phyloP scores from a whole-genome alignment of 2,329 filamentous ascomycete genomes.

The Aspergillus sp. region DNA sequence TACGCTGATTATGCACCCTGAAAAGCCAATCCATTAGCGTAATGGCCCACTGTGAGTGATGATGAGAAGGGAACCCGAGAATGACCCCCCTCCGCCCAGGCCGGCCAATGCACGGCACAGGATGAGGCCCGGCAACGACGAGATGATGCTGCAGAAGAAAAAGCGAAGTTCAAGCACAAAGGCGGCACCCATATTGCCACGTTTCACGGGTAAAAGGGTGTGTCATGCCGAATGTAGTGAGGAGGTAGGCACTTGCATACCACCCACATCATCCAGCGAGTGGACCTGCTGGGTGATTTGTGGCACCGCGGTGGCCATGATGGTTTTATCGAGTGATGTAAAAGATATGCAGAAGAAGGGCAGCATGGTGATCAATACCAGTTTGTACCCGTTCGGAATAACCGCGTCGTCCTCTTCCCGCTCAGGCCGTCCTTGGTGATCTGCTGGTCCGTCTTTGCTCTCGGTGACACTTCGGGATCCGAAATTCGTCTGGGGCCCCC shows the following conservation, averaged over 20 bases:
- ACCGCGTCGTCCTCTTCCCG: no score
- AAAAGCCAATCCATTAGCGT: slow-evolving; percentile 33
- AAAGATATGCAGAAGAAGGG: no score
- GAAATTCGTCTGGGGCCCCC: no score
- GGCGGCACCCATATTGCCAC: slow-evolving; percentile 35
- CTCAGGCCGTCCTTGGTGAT: no score
- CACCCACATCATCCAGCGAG: slow-evolving; percentile 44
- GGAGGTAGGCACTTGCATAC: slow-evolving; percentile 44
- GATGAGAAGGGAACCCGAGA: slow-evolving; percentile 36
- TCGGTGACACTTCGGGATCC: no score
- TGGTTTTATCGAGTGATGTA: no score
- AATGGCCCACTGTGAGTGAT: slow-evolving; percentile 36
- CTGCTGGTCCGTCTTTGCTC: no score
- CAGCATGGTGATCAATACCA: no score
- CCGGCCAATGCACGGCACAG: slow-evolving; percentile 39
- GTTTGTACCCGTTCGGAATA: no score
- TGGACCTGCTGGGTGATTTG: slow-evolving; percentile 43
- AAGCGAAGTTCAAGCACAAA: slow-evolving; percentile 43
- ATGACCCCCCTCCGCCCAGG: slow-evolving; percentile 32
- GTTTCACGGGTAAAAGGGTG: slow-evolving; percentile 30
- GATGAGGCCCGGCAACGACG: slow-evolving; percentile 35
- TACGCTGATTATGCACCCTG: slow-evolving; percentile 33
- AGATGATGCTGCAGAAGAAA: slow-evolving; percentile 32
- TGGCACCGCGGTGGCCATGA: slow-evolving; percentile 18
- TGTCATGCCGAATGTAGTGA: slow-evolving; percentile 33